These are phyloP conservation scores for Globisporangium iwayamae DNA, from an alignment of 352 stramenopile genomes.

Conservation along the genomic window DNA sequence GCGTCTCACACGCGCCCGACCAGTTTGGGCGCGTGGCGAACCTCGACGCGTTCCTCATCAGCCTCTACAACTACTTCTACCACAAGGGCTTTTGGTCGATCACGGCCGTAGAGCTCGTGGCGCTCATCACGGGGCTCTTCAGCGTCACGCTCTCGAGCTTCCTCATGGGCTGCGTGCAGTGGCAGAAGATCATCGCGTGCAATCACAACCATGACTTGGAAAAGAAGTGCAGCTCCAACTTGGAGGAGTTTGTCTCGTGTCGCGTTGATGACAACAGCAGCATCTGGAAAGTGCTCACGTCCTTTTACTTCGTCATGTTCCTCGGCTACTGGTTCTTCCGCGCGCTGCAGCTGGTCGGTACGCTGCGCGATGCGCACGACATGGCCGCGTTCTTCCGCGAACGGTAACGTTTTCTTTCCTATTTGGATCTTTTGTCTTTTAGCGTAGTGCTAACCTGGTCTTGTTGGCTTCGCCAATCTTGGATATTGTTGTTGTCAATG, in stretches of 20 bases:
- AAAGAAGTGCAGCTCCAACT: conserved; percentile 73
- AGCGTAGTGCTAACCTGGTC: neutral
- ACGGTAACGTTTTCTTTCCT: conserved; percentile 20
- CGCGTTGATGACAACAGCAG: conserved; percentile 45
- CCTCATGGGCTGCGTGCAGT: conserved; percentile 95
- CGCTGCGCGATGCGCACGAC: conserved; percentile 82
- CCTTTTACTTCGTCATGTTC: conserved; percentile 95
- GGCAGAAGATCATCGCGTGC: conserved; percentile 85
- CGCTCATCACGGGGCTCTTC: conserved; percentile 93
- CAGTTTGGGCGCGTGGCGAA: conserved; percentile 69
- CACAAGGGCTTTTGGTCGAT: conserved; percentile 92
- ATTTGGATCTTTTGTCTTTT: neutral
- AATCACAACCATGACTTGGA: conserved; percentile 53
- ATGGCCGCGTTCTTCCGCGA: conserved; percentile 93
- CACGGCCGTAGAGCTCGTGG: conserved; percentile 85
- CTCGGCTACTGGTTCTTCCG: conserved; percentile 90
- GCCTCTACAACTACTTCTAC: conserved; percentile 94
- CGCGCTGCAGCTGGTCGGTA: conserved; percentile 77
- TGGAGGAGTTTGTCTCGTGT: conserved; percentile 75
- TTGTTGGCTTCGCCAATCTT: neutral
- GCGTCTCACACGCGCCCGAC: conserved; percentile 56
- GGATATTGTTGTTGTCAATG: neutral
- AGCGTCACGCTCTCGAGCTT: conserved; percentile 95
- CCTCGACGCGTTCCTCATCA: conserved; percentile 91
- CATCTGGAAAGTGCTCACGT: conserved; percentile 57